Evolutionary conservation across 805 yeast species (phyloP).

Genomic region (Starmera amethionina): DNA sequence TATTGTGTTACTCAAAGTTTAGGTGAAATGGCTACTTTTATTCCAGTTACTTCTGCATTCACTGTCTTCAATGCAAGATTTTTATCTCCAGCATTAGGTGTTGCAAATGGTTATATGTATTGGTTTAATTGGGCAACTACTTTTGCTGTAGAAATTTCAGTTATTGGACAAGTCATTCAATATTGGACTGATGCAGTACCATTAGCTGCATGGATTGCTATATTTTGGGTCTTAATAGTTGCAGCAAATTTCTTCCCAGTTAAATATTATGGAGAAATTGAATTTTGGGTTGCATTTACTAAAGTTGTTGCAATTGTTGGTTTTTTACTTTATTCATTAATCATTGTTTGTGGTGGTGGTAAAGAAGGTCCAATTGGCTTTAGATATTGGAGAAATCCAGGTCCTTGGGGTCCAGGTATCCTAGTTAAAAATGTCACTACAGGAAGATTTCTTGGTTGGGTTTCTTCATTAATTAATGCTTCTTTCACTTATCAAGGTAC

Average conservation of each 20-base stretch:
- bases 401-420: slow-evolving; percentile 58
- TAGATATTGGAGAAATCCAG: slow-evolving; percentile 75
- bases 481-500: slow-evolving; percentile 54
- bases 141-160: slow-evolving; percentile 63
- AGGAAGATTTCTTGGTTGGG: slow-evolving; percentile 44
- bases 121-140: slow-evolving; percentile 77
- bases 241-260: slow-evolving; percentile 56
- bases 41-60: slow-evolving; percentile 59
- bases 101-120: slow-evolving; percentile 62
- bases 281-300: slow-evolving; percentile 62
- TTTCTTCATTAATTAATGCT: slow-evolving; percentile 41
- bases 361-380: slow-evolving; percentile 62
- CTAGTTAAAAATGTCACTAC: slow-evolving; percentile 29
- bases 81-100: slow-evolving; percentile 63
- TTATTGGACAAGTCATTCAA: slow-evolving; percentile 54
- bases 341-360: slow-evolving; percentile 74
- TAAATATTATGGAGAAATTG: slow-evolving; percentile 61
- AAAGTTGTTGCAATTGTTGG: slow-evolving; percentile 64
- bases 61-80: slow-evolving; percentile 62
- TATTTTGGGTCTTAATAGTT: slow-evolving; percentile 50
- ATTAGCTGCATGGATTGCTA: slow-evolving; percentile 60
- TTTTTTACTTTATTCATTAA: slow-evolving; percentile 52
- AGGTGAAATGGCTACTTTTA: slow-evolving; percentile 76
- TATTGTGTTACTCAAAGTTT: slow-evolving; percentile 59
- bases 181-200: slow-evolving; percentile 68